Conservation (phyloP, 306 rosid species). For the Cucurbita maxima region DNA sequence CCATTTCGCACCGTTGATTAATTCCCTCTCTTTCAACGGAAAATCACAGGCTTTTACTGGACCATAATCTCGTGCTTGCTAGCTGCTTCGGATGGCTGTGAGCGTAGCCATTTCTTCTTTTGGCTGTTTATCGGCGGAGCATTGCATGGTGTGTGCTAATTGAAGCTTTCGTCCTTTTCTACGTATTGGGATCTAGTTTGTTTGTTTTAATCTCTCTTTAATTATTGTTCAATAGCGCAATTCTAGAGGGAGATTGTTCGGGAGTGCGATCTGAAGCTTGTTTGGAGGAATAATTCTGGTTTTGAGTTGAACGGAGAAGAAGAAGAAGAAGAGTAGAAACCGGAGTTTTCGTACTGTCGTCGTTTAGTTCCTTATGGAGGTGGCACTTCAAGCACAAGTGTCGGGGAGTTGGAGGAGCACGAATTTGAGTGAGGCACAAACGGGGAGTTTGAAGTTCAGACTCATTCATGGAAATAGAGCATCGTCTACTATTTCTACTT, state of each 20-base stretch:
- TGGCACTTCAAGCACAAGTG: slow-evolving; percentile 30
- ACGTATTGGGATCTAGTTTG: background rate
- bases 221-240: background rate
- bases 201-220: background rate
- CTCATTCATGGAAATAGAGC: slow-evolving; percentile 25
- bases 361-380: slow-evolving; percentile 22
- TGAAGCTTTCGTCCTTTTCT: background rate
- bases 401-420: slow-evolving; percentile 22
- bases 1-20: slow-evolving; percentile 10
- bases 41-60: background rate
- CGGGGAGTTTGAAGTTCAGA: slow-evolving; percentile 22
- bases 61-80: background rate
- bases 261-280: background rate
- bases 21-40: background rate
- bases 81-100: slow-evolving; percentile 13
- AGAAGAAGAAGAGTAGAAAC: background rate
- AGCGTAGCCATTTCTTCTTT: background rate
- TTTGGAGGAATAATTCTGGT: background rate
- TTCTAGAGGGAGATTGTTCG: slow-evolving; percentile 9
- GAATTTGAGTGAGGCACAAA: slow-evolving; percentile 19
- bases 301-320: background rate
- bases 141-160: background rate
- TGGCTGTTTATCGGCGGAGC: background rate
- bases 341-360: background rate
- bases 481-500: slow-evolving; percentile 5